A percentile compares a stretch with the other conserved stretches of the same genome.
These are phyloP conservation scores for Polygonum aviculare DNA, from an alignment of 148 eudicot genomes.

Conservation along the genomic window DNA sequence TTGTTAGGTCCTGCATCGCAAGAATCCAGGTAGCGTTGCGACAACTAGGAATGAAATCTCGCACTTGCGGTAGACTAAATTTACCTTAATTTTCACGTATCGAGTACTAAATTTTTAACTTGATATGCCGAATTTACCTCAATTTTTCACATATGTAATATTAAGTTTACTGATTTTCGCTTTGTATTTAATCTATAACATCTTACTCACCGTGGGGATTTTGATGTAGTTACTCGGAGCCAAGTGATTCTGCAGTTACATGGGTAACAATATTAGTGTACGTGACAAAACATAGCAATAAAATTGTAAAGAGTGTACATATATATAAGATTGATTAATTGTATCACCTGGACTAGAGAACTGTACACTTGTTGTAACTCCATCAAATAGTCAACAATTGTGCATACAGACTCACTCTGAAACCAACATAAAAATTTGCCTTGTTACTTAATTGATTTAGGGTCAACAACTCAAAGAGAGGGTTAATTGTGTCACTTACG, in stretches of 20 bases:
- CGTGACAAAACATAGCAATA: neutral
- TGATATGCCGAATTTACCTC: too few species aligned
- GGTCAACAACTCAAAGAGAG: neutral
- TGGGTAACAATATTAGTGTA: neutral
- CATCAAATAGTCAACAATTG: slow-evolving; percentile 10
- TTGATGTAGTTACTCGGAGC: slow-evolving; percentile 18
- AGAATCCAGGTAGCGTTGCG: too few species aligned
- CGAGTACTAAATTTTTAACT: too few species aligned
- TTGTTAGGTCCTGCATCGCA: slow-evolving; percentile 27
- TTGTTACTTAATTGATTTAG: neutral
- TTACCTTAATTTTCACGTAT: too few species aligned
- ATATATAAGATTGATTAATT: neutral
- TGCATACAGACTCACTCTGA: slow-evolving; percentile 9
- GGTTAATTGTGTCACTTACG: slow-evolving; percentile 27
- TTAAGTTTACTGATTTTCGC: too few species aligned
- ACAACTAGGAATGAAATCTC: too few species aligned
- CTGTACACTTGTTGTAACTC: slow-evolving; percentile 11
- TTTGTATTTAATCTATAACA: neutral
- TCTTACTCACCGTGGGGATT: slow-evolving; percentile 15
- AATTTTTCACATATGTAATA: too few species aligned
- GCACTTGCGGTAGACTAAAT: too few species aligned
- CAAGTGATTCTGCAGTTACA: slow-evolving; percentile 14
- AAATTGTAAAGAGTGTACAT: neutral
- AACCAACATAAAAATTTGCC: neutral
- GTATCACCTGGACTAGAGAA: slow-evolving; percentile 13